Evolutionary conservation across 176 grass and related monocot genomes (phyloP).

Genomic region (Dactylis glomerata): DNA sequence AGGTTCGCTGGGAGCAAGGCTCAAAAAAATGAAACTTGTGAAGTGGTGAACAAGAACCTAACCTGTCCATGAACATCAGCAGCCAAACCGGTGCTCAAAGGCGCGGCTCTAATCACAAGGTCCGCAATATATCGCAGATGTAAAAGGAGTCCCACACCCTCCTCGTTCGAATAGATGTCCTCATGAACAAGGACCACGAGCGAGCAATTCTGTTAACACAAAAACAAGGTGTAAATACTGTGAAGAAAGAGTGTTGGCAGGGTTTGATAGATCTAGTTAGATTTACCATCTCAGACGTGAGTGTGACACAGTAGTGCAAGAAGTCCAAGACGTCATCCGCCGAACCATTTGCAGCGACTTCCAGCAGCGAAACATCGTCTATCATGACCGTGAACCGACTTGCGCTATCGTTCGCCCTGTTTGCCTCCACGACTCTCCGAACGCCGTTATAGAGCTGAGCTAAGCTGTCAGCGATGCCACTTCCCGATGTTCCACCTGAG

Average conservation of each 20-base stretch:
- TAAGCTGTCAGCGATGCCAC: conserved; percentile 40
- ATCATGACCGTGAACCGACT: conserved; percentile 53
- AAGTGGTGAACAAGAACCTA: background rate
- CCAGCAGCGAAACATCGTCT: conserved; percentile 78
- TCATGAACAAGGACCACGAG: conserved; percentile 74
- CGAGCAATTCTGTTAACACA: conserved; percentile 56
- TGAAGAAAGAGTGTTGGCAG: background rate
- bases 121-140: conserved; percentile 66
- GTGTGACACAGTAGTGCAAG: conserved; percentile 60
- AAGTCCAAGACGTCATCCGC: conserved; percentile 66
- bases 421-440: conserved; percentile 48
- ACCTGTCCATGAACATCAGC: conserved; percentile 96
- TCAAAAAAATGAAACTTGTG: conserved; percentile 10
- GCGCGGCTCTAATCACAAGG: conserved; percentile 61
- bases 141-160: conserved; percentile 43
- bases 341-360: conserved; percentile 73
- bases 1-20: background rate
- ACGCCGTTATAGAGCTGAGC: conserved; percentile 55
- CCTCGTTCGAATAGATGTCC: conserved; percentile 82
- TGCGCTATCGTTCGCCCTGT: conserved; percentile 28
- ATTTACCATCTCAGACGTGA: conserved; percentile 74
- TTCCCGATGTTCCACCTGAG: conserved; percentile 46
- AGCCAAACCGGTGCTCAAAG: conserved; percentile 78
- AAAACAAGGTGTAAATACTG: background rate
- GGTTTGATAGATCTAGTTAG: background rate